A percentile compares a stretch with the other conserved stretches of the same genome.
These are phyloP conservation scores for Nicotiana rustica DNA, from an alignment of 305 asterid genomes.

Conservation along the genomic window DNA sequence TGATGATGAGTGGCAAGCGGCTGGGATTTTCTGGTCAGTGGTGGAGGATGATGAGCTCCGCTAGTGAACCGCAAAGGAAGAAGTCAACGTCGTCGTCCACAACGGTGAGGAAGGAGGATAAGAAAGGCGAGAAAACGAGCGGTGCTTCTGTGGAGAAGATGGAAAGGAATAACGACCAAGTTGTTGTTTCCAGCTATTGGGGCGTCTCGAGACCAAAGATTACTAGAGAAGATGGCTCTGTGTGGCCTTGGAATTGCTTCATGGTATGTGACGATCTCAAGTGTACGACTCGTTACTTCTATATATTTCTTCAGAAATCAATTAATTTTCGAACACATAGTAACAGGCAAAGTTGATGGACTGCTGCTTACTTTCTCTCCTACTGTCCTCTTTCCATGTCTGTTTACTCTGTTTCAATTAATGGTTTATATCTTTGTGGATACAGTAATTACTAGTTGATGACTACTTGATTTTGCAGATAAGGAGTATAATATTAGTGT, in stretches of 20 bases:
- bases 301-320: neutral
- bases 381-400: neutral
- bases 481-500: too few relatives aligned
- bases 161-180: conserved; percentile 45
- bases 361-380: conserved; percentile 6
- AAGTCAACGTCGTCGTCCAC: conserved; percentile 36
- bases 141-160: conserved; percentile 44
- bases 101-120: conserved; percentile 23
- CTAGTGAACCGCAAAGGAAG: conserved; percentile 42
- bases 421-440: neutral
- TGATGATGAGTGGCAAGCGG: conserved; percentile 49
- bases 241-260: conserved; percentile 99
- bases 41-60: conserved; percentile 73
- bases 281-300: neutral
- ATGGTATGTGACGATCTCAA: conserved; percentile 59
- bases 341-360: neutral
- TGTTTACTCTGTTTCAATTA: conserved; percentile 10
- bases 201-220: conserved; percentile 72
- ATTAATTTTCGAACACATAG: neutral
- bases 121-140: conserved; percentile 48
- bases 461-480: neutral
- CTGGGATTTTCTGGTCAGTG: conserved; percentile 50
- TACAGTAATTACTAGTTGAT: neutral
- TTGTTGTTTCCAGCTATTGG: conserved; percentile 83
- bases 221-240: conserved; percentile 81